Percentiles rank a stretch among this genome's conserved stretches.
Conservation (phyloP, 23 red algal genomes). For the Agarophyton chilense region DNA sequence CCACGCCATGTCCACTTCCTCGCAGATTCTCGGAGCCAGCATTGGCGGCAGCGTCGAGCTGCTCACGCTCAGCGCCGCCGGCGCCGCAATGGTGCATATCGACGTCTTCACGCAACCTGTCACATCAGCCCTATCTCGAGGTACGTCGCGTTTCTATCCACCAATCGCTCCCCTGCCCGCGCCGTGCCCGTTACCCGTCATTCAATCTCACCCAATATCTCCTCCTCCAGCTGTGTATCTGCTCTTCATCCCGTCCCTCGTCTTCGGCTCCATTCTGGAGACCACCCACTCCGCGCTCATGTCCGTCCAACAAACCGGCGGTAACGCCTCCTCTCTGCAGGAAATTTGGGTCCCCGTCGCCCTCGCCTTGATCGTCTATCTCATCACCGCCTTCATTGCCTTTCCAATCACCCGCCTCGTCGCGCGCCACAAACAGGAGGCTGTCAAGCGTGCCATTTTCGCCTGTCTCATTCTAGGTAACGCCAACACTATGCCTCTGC, state of each 20-base stretch:
- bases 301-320: neutral
- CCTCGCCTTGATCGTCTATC: slow-evolving; percentile 10
- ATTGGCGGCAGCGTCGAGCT: slow-evolving; percentile 59
- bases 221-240: slow-evolving; percentile 32
- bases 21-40: slow-evolving; percentile 27
- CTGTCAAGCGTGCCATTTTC: slow-evolving; percentile 41
- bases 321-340: slow-evolving; percentile 1
- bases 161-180: too few species aligned
- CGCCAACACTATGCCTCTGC: slow-evolving; percentile 52
- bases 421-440: slow-evolving; percentile 14
- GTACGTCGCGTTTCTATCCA: too few species aligned
- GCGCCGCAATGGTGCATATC: slow-evolving; percentile 23
- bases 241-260: slow-evolving; percentile 53
- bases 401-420: slow-evolving; percentile 30
- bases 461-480: slow-evolving; percentile 47
- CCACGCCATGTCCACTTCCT: slow-evolving; percentile 7
- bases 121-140: slow-evolving; percentile 5
- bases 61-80: slow-evolving; percentile 41
- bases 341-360: slow-evolving; percentile 48
- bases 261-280: slow-evolving; percentile 61
- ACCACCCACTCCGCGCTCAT: slow-evolving; percentile 38
- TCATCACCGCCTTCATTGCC: slow-evolving; percentile 2
- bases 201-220: neutral
- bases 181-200: too few species aligned
- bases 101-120: slow-evolving; percentile 13